Conservation (phyloP, 225 moss, liverwort and hornwort genomes). For the Neckera pumila region DNA sequence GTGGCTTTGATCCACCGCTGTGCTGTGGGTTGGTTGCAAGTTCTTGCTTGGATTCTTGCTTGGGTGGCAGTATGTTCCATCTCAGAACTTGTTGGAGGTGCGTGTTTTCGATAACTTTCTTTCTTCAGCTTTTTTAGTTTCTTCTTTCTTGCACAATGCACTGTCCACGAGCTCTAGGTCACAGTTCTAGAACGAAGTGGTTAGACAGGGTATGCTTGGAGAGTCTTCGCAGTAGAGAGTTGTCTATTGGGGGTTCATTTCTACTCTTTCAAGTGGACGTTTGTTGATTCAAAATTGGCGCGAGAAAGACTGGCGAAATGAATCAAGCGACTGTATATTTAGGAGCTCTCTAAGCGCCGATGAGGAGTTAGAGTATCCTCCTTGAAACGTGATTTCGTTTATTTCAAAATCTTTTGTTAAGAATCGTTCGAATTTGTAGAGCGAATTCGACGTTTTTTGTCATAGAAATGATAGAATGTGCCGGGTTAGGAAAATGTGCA, state of each 20-base stretch:
- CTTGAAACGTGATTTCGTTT: neutral
- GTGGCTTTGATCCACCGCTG: neutral
- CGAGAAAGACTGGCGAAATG: neutral
- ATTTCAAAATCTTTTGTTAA: neutral
- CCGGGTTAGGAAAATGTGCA: neutral
- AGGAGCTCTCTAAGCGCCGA: neutral
- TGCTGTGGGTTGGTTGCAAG: neutral
- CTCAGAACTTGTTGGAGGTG: conserved; percentile 25
- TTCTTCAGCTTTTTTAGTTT: neutral
- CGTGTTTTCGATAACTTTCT: neutral
- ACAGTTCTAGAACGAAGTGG: neutral
- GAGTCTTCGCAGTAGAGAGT: neutral
- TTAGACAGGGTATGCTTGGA: neutral
- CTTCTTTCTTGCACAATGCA: neutral
- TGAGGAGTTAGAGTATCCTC: neutral
- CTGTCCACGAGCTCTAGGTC: neutral
- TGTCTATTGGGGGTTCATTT: neutral
- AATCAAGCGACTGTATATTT: neutral
- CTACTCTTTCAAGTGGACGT: neutral
- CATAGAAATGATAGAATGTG: neutral
- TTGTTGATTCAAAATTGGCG: neutral
- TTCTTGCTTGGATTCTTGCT: neutral
- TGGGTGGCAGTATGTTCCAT: conserved; percentile 14
- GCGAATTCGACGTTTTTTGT: neutral
- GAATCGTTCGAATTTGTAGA: neutral